Conservation (phyloP, 2,329 filamentous ascomycete genomes). For the Helminthosporium solani region DNA sequence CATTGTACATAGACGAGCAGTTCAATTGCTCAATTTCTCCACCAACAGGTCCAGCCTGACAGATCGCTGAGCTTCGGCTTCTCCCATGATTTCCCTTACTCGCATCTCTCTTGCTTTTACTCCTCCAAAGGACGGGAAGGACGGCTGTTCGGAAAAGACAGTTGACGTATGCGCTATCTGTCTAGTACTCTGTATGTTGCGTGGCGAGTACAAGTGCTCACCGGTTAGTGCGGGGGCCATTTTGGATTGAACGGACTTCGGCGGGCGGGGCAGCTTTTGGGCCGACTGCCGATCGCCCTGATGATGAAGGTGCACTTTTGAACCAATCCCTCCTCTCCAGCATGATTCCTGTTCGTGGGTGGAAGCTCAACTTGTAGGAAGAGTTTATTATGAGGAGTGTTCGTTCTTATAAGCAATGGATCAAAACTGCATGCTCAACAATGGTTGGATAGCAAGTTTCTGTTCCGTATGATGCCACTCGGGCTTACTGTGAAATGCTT, state of each 20-base stretch:
- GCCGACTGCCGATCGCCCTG: neutral
- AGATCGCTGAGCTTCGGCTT: neutral
- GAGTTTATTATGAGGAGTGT: too few species aligned
- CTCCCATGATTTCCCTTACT: neutral
- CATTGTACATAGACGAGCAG: neutral
- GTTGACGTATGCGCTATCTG: slow-evolving; percentile 7
- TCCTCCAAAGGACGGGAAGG: too few species aligned
- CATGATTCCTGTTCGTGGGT: too few species aligned
- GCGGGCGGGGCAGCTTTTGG: neutral
- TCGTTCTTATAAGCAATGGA: too few species aligned
- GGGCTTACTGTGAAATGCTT: too few species aligned
- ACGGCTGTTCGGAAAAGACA: neutral
- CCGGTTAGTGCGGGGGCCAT: slow-evolving; percentile 13
- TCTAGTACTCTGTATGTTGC: too few species aligned
- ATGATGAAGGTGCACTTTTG: neutral
- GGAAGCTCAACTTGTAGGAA: too few species aligned
- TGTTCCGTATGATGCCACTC: too few species aligned
- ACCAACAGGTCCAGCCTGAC: neutral
- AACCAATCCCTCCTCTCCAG: too few species aligned
- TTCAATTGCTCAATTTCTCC: neutral
- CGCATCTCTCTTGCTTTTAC: neutral
- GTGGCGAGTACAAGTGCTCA: slow-evolving; percentile 15
- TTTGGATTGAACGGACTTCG: neutral
- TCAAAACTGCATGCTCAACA: too few species aligned
- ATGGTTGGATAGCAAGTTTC: too few species aligned